These are phyloP conservation scores for Puccinia polysora DNA, from an alignment of 1,284 basidiomycete species.

Conservation along the genomic window DNA sequence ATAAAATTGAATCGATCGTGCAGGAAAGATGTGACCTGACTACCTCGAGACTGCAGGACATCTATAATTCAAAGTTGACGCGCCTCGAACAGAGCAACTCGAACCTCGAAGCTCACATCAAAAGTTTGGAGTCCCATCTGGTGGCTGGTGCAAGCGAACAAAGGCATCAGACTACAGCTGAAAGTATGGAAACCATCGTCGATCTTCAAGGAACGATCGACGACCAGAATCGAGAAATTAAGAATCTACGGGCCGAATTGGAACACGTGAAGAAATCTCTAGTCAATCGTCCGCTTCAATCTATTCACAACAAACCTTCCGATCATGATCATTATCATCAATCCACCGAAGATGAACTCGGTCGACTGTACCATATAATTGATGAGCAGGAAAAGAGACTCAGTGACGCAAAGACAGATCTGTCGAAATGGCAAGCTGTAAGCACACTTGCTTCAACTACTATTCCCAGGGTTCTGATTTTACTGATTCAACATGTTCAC, in stretches of 20 bases:
- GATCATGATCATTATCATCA: constrained; percentile 38
- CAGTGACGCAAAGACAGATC: constrained; percentile 41
- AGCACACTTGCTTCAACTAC: constrained; percentile 4
- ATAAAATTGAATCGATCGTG: constrained; percentile 6
- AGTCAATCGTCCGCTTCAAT: constrained; percentile 8
- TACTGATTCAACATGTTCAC: neutral
- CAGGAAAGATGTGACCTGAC: constrained; percentile 6
- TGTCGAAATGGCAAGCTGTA: constrained; percentile 44
- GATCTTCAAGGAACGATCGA: constrained; percentile 42
- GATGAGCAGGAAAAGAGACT: constrained; percentile 38
- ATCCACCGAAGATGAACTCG: constrained; percentile 36
- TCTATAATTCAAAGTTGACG: constrained; percentile 20
- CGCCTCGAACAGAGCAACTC: constrained; percentile 26
- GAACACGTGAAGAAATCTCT: constrained; percentile 9
- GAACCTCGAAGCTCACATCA: constrained; percentile 18
- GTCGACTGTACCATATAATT: constrained; percentile 33
- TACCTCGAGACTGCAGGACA: constrained; percentile 9
- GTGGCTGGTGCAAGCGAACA: constrained; percentile 4
- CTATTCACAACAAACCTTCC: neutral
- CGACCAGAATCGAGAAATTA: constrained; percentile 36
- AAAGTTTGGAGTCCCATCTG: constrained; percentile 30
- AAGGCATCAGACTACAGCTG: constrained; percentile 32
- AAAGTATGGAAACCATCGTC: constrained; percentile 40
- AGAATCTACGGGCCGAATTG: neutral
- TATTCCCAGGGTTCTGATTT: neutral